Evolutionary conservation across 73 alveolate genomes (phyloP), one percentile per base, ranked within the genome.

Genomic region (Loxodes magnus): DNA sequence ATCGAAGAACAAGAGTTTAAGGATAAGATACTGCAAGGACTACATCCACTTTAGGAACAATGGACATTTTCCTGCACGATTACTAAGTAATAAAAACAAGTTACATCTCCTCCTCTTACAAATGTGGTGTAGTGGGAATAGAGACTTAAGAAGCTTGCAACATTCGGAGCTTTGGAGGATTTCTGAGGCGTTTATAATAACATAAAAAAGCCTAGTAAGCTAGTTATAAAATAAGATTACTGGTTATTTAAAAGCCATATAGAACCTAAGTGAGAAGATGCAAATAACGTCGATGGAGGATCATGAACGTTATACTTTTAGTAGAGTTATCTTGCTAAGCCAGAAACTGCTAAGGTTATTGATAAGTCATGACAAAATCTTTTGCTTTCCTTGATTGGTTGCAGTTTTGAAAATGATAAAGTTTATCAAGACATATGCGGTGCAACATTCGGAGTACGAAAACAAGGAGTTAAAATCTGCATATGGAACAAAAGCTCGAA

Each of bases 191-290:
- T 46, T 24, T 24, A 21, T 9, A 46, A 46, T 24, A 46, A 46
- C 2, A 12, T 46, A 20, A 46, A 25, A 46, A 10, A 6, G 14
- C 59, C 59, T 19, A 12, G 43, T 1, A 41, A 46, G 5, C 7
- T 25, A 0, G 7, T 25, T 24, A 23, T 10, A 22, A 17, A 23
- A 22, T 37, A 41, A 0, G 59, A 46, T 24, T 46, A 21, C 17
- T 46, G 27, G 23, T 25, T 46, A 23, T 46, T 46, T 24, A 16
- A 24, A 21, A 41, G 26, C 2, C 14, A 22, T 0, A 46, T 46
- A 1, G n/a, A 10, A 19, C 59, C 59, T 21, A 41, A 46, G 26
- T 46, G 59, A 41, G 59, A 46, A 2, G 50, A 46, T 19, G 27
- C 46, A 21, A n/a, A 10, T n/a, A 46, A 46, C 2, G 39, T 24